Evolutionary conservation across 495 filamentous ascomycete genomes (phyloP).

Genomic region (Hyaloscypha hepaticicola): DNA sequence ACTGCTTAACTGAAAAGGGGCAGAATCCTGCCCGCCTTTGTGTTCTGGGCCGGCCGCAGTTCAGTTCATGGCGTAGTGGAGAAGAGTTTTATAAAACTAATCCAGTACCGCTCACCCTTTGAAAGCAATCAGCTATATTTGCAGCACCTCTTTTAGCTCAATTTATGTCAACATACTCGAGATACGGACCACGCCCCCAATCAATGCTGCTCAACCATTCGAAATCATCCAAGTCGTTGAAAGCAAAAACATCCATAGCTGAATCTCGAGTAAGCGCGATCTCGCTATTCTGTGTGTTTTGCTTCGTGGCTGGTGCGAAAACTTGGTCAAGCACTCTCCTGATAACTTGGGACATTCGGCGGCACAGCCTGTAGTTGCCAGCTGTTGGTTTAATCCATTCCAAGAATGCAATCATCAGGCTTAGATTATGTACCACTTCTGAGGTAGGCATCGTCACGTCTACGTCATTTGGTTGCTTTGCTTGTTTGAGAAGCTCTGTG

Average conservation of each 20-base stretch:
- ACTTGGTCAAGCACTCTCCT: conserved; percentile 20
- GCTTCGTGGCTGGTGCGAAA: not conserved
- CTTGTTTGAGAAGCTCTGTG: conserved; percentile 21
- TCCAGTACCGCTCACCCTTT: no score
- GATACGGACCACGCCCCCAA: conserved; percentile 12
- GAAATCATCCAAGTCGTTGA: conserved; percentile 15
- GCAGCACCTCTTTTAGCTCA: not conserved
- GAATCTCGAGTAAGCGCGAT: not conserved
- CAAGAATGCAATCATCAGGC: conserved; percentile 21
- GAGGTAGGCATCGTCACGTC: conserved; percentile 14
- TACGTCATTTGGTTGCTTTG: conserved; percentile 34
- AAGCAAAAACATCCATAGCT: not conserved
- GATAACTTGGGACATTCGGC: conserved; percentile 11
- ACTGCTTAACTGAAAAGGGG: no score
- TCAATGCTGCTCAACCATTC: conserved; percentile 24
- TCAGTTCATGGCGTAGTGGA: no score
- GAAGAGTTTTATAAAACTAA: no score
- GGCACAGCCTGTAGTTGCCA: conserved; percentile 24
- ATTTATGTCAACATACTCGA: not conserved
- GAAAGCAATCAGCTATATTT: no score
- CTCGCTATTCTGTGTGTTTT: not conserved
- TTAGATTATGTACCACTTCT: conserved; percentile 19
- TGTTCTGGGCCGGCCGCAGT: no score
- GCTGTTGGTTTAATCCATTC: conserved; percentile 25
- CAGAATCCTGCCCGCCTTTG: no score